These are phyloP conservation scores for Grosmannia huntii DNA, from an alignment of 2,329 filamentous ascomycete genomes.

Conservation along the genomic window DNA sequence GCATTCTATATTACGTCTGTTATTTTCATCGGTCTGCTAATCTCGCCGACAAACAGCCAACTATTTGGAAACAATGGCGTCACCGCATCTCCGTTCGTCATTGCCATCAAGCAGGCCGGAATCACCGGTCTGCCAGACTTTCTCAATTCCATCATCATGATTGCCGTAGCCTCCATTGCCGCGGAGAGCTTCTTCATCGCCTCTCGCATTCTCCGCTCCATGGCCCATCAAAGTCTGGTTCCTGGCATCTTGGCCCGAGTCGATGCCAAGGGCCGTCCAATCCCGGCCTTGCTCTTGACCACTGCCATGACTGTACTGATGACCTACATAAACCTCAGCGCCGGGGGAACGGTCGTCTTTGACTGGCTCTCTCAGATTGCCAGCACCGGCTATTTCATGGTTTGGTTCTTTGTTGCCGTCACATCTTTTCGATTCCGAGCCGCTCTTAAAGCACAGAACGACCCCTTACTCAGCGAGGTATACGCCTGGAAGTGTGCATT, in stretches of 20 bases:
- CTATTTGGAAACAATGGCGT: slow-evolving; percentile 32
- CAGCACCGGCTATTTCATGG: slow-evolving; percentile 7
- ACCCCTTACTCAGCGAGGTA: background rate
- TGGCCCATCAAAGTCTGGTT: slow-evolving; percentile 45
- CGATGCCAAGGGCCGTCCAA: slow-evolving; percentile 41
- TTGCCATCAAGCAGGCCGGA: slow-evolving; percentile 40
- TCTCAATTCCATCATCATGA: slow-evolving; percentile 45
- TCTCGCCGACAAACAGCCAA: slow-evolving; percentile 30
- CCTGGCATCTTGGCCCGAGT: slow-evolving; percentile 43
- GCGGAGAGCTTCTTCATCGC: slow-evolving; percentile 47
- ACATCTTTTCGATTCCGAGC: slow-evolving; percentile 6
- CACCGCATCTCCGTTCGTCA: slow-evolving; percentile 42
- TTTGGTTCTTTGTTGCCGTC: slow-evolving; percentile 5
- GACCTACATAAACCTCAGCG: slow-evolving; percentile 32
- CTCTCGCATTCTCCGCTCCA: slow-evolving; percentile 42
- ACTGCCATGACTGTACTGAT: slow-evolving; percentile 1
- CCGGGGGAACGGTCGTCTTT: slow-evolving; percentile 39
- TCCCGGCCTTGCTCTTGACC: slow-evolving; percentile 32
- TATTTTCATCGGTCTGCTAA: slow-evolving; percentile 35
- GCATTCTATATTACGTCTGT: slow-evolving; percentile 38
- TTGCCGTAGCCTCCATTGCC: slow-evolving; percentile 45
- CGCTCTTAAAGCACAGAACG: slow-evolving; percentile 2
- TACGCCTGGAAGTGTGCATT: slow-evolving; percentile 3
- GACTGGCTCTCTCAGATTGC: slow-evolving; percentile 37
- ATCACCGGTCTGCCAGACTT: slow-evolving; percentile 38